Base-by-base conservation (phyloP, 163 green algal genomes). In the Scenedesmus sp. region DNA sequence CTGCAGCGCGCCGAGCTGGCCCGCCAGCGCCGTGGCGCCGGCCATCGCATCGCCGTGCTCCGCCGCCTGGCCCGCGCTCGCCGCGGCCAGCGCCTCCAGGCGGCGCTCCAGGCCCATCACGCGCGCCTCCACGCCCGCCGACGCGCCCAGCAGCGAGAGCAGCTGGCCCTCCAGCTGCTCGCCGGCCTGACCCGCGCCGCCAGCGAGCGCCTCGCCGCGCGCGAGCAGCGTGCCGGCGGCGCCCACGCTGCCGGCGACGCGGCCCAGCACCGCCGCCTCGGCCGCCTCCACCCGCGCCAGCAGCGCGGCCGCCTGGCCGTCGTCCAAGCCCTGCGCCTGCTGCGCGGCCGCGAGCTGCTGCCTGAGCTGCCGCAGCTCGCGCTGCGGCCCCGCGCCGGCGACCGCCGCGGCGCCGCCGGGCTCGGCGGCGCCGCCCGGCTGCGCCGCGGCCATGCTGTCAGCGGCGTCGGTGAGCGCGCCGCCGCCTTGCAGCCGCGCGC, bases 31-130 rank as follows among this genome's bases (percentile, higher is more conserved):
- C 20, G 60, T 31, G 29, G 31, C 73, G 15, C 44, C 73, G 33
- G 60, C 60, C 2, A 66, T 17, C 33, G 60, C 60, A 17, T 31
- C 34, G 22, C 44, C 14, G 2, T 66, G 60, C 60, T 73, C 73
- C 20, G 45, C 26, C 14, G 31, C 60, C 47, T 47, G 31, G 17
- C n/a, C 57, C 14, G 13, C 18, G 15, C 60, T 29, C 34, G 65
- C 51, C 31, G 63, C 63, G 22, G 79, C 76, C 56, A 83, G 63
- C 20, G 2, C 11, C 11, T 44, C 36, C 20, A 84, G 36, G 18
- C 69, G 71, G 45, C 51, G 44, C 29, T 84, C 83, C 47, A 88
- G 56, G 2, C 9, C 34, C 28, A 60, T 50, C 24, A 85, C 63
- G 42, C 81, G 56, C 7, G 83, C 34, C 50, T 58, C 53, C 6